phyloP scores from a whole-genome alignment of 768 basidiomycete genomes.

The Tulasnella calospora region DNA sequence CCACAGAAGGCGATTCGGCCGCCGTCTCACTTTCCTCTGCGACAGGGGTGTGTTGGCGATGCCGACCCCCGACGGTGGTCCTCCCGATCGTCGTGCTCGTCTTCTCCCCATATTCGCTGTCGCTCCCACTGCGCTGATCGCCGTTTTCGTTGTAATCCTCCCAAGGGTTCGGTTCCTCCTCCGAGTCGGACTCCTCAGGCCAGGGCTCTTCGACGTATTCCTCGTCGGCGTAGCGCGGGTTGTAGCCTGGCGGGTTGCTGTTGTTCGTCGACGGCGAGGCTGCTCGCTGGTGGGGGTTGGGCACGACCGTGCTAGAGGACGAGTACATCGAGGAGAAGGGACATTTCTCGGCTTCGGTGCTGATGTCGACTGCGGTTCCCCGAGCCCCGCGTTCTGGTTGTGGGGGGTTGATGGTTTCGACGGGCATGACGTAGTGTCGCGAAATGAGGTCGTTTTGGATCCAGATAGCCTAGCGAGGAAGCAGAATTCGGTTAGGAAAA shows the following conservation, averaged over 20 bases:
- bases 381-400: background rate
- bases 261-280: background rate
- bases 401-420: conserved; percentile 2
- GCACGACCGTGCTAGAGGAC: background rate
- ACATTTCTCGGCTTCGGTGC: background rate
- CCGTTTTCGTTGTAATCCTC: background rate
- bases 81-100: background rate
- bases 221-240: conserved; percentile 1
- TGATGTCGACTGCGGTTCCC: background rate
- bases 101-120: background rate
- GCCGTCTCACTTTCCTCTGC: background rate
- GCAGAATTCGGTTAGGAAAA: background rate
- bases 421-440: conserved; percentile 17
- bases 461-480: conserved; percentile 1
- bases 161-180: background rate
- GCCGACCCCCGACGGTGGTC: background rate
- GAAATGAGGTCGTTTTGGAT: conserved; percentile 21
- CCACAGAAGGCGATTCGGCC: background rate
- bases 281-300: background rate
- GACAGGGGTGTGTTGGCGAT: background rate
- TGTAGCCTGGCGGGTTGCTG: background rate
- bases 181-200: conserved; percentile 1
- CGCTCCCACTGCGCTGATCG: background rate
- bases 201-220: conserved; percentile 1
- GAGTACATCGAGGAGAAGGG: conserved; percentile 13